Percentiles rank a stretch among this genome's conserved stretches.
phyloP scores from a whole-genome alignment of 2,329 filamentous ascomycete genomes.

The Thermochaetoides dissita region DNA sequence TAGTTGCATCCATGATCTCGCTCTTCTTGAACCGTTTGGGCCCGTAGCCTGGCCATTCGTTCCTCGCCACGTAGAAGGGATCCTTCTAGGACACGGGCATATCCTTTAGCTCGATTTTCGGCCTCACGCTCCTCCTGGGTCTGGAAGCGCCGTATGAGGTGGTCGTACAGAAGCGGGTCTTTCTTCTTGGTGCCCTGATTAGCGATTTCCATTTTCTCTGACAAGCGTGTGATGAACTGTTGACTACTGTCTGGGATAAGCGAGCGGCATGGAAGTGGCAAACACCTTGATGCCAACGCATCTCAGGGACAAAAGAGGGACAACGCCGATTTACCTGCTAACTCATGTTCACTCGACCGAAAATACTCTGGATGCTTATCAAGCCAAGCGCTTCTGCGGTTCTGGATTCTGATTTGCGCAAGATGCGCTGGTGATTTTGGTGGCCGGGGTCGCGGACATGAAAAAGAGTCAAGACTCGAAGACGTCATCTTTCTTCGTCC shows the following conservation, averaged over 20 bases:
- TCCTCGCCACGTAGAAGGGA: conserved; percentile 65
- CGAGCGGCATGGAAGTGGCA: too few relatives aligned
- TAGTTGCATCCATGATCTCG: too few relatives aligned
- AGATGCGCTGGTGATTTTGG: conserved; percentile 27
- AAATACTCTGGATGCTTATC: conserved; percentile 62
- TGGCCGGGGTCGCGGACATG: conserved; percentile 30
- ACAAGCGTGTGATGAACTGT: too few relatives aligned
- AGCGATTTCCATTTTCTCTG: background rate
- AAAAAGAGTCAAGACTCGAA: conserved; percentile 11
- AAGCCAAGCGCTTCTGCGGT: conserved; percentile 65
- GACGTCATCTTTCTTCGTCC: too few relatives aligned
- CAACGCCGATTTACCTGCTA: conserved; percentile 29
- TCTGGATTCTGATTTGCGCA: conserved; percentile 48
- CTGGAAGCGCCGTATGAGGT: conserved; percentile 64
- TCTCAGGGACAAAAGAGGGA: background rate
- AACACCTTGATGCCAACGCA: too few relatives aligned
- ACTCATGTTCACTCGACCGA: conserved; percentile 37
- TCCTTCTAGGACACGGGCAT: conserved; percentile 63
- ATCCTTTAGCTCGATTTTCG: conserved; percentile 61
- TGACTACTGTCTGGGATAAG: too few relatives aligned
- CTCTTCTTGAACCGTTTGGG: conserved; percentile 1
- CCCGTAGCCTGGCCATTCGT: conserved; percentile 35
- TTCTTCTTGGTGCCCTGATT: conserved; percentile 30
- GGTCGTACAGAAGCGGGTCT: conserved; percentile 74
- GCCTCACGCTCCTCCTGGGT: conserved; percentile 57